Conservation (phyloP, 2,329 filamentous ascomycete genomes). For the Bretziella fagacearum region DNA sequence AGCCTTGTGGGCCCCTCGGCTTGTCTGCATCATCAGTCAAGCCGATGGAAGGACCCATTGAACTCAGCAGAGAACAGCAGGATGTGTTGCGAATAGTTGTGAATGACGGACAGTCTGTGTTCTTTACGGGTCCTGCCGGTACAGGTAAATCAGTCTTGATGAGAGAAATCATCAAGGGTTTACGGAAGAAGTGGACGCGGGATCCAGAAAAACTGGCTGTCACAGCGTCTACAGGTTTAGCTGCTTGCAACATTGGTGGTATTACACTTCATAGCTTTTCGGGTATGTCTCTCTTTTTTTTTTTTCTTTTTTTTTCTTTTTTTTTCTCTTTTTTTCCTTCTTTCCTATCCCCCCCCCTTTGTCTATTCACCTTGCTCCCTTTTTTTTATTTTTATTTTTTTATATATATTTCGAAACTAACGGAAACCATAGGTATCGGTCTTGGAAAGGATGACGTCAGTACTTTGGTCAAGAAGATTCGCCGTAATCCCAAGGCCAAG, state of each 20-base stretch:
- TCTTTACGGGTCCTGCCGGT: slow-evolving; percentile 93
- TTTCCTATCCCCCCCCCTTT: too few species aligned
- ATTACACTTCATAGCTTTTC: slow-evolving; percentile 92
- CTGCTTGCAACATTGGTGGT: slow-evolving; percentile 91
- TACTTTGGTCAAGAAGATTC: slow-evolving; percentile 76
- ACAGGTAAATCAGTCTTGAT: slow-evolving; percentile 96
- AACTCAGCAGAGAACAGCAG: slow-evolving; percentile 72
- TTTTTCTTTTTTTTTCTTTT: neutral
- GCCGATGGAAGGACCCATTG: slow-evolving; percentile 27
- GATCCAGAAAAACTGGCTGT: slow-evolving; percentile 79
- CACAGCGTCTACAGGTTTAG: slow-evolving; percentile 87
- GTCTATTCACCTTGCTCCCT: too few species aligned
- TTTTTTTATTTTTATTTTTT: neutral
- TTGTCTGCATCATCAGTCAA: neutral
- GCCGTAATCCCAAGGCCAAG: slow-evolving; percentile 72
- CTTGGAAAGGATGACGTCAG: slow-evolving; percentile 76
- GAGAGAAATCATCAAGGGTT: slow-evolving; percentile 67
- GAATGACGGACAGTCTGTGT: slow-evolving; percentile 69
- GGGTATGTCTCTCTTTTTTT: slow-evolving; percentile 28
- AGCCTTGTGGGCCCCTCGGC: neutral
- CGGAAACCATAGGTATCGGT: slow-evolving; percentile 42
- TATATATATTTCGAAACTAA: neutral
- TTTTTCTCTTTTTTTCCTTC: neutral
- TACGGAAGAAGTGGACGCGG: slow-evolving; percentile 57
- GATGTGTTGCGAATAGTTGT: slow-evolving; percentile 71